phyloP scores from a whole-genome alignment of 2,329 filamentous ascomycete genomes.

The Aspergillus sp. region DNA sequence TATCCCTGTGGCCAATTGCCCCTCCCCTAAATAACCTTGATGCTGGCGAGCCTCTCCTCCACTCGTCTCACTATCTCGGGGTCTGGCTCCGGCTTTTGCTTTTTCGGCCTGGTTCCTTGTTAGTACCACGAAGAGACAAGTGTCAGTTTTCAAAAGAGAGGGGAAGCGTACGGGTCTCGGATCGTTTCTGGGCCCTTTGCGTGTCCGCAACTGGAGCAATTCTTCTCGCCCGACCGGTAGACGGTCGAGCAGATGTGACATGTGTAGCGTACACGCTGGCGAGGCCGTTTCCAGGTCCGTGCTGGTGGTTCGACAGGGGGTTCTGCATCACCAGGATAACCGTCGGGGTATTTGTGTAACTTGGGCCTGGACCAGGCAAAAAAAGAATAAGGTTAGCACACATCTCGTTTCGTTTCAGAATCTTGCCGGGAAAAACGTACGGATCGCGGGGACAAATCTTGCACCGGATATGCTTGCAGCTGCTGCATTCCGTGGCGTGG shows the following conservation, averaged over 20 bases:
- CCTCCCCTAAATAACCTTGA: conserved; percentile 22
- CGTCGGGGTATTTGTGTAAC: conserved; percentile 48
- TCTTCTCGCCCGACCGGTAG: conserved; percentile 38
- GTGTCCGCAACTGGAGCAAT: conserved; percentile 46
- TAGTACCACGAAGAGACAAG: conserved; percentile 8
- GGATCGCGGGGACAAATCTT: conserved; percentile 80
- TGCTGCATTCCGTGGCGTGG: conserved; percentile 65
- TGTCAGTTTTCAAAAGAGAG: not conserved
- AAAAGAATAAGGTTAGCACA: not conserved
- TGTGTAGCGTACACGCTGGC: conserved; percentile 45
- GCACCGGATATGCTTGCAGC: conserved; percentile 75
- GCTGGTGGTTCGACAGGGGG: conserved; percentile 38
- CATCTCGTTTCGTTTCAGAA: not conserved
- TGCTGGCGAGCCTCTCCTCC: conserved; percentile 42
- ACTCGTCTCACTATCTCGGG: conserved; percentile 44
- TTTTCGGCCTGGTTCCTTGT: conserved; percentile 42
- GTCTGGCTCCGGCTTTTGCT: conserved; percentile 43
- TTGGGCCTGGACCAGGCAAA: conserved; percentile 38
- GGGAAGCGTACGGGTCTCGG: conserved; percentile 46
- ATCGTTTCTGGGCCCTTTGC: conserved; percentile 46
- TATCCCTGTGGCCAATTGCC: not conserved
- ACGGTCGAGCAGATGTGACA: conserved; percentile 46
- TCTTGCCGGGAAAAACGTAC: conserved; percentile 54
- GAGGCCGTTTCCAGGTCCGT: conserved; percentile 44
- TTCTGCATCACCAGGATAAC: conserved; percentile 50